Evolutionary conservation across 805 yeast species (phyloP).

Genomic region (Saccharomyces mikatae): DNA sequence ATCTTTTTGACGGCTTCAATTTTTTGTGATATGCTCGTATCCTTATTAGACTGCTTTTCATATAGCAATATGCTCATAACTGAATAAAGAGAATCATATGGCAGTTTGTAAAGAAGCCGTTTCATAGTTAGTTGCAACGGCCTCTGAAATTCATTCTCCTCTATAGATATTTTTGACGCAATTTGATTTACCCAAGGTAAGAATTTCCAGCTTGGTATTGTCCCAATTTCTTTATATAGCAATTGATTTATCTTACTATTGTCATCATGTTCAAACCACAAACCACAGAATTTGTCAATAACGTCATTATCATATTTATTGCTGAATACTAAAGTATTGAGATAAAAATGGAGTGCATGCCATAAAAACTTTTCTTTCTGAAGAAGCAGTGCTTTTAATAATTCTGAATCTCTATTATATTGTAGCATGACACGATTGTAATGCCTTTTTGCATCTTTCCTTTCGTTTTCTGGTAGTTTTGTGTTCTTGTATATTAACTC

Average conservation of each 20-base stretch:
- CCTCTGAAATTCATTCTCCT: conserved; percentile 45
- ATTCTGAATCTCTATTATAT: conserved; percentile 41
- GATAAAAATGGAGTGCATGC: conserved; percentile 51
- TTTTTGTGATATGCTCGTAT: conserved; percentile 36
- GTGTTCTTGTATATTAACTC: conserved; percentile 36
- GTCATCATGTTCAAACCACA: conserved; percentile 66
- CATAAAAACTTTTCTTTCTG: conserved; percentile 39
- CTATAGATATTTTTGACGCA: conserved; percentile 56
- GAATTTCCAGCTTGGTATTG: conserved; percentile 52
- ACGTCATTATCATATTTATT: conserved; percentile 44
- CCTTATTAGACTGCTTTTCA: conserved; percentile 29
- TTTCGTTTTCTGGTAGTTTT: conserved; percentile 37
- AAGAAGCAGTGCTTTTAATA: conserved; percentile 33
- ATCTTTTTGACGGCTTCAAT: conserved; percentile 46
- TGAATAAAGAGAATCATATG: conserved; percentile 63
- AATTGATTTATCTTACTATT: conserved; percentile 37
- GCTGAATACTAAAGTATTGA: conserved; percentile 43
- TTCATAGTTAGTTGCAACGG: conserved; percentile 41
- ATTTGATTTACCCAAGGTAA: conserved; percentile 80
- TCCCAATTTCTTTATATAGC: conserved; percentile 33
- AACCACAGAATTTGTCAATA: conserved; percentile 67
- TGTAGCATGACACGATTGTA: conserved; percentile 43
- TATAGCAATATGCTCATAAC: conserved; percentile 50
- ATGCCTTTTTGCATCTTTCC: conserved; percentile 45
- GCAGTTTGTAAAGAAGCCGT: conserved; percentile 47